Evolutionary conservation across 108 stramenopile species (phyloP).

Genomic region (Cyclotella cryptica): DNA sequence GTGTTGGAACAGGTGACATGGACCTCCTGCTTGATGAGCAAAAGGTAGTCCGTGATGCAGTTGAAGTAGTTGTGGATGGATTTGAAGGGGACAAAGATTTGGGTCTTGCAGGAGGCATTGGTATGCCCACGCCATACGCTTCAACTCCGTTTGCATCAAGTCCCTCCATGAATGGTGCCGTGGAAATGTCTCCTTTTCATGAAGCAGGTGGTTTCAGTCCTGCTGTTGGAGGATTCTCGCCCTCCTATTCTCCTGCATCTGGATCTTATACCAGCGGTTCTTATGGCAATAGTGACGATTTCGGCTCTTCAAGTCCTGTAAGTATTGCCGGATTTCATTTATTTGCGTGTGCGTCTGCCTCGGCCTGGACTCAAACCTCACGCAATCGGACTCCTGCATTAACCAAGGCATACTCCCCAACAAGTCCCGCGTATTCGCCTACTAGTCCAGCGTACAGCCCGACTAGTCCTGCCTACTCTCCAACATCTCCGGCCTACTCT

Average conservation of each 20-base stretch:
- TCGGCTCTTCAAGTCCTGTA: constrained; percentile 54
- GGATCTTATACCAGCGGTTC: constrained; percentile 83
- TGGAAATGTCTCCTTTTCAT: constrained; percentile 73
- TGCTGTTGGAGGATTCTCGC: constrained; percentile 84
- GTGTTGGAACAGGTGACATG: constrained; percentile 95
- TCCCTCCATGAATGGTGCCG: constrained; percentile 66
- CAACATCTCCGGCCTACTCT: constrained; percentile 9
- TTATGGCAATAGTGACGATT: constrained; percentile 65
- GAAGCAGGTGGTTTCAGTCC: constrained; percentile 84
- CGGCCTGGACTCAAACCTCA: constrained; percentile 26
- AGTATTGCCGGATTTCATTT: constrained; percentile 1
- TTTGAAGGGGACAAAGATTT: constrained; percentile 71
- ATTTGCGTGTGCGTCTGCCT: constrained; percentile 27
- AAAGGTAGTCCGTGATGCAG: constrained; percentile 91
- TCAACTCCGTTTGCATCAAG: constrained; percentile 78
- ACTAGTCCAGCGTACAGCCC: constrained; percentile 16
- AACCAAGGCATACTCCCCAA: constrained; percentile 58
- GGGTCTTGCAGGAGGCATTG: constrained; percentile 65
- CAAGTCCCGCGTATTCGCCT: constrained; percentile 55
- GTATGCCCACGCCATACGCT: constrained; percentile 76
- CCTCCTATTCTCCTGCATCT: constrained; percentile 80
- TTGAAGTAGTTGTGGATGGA: constrained; percentile 90
- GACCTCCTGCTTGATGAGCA: constrained; percentile 95
- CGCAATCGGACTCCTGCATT: constrained; percentile 60
- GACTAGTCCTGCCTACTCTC: background rate